These are phyloP conservation scores for Plasmodium ovale DNA, from an alignment of 169 alveolate species.

Conservation along the genomic window DNA sequence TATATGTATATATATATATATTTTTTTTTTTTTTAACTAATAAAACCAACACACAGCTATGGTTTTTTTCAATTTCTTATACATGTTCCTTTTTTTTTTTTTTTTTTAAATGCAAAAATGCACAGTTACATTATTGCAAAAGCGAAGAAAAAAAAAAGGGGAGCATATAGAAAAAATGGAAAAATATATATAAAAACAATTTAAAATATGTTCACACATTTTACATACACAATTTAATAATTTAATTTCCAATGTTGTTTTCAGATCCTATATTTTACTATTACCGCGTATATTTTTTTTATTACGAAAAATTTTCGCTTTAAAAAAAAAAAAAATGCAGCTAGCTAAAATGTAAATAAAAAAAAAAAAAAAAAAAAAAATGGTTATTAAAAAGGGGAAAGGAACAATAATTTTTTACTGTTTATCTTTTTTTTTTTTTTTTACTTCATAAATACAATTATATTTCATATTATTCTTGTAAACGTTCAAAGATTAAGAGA, in stretches of 20 bases:
- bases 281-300: neutral
- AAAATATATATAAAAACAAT: neutral
- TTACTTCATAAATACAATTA: too few species aligned
- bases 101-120: constrained; percentile 1
- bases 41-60: constrained; percentile 9
- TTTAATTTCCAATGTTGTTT: constrained; percentile 18
- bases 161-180: too few species aligned
- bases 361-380: too few species aligned
- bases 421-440: too few species aligned
- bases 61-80: neutral
- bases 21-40: neutral
- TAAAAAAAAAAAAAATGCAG: neutral
- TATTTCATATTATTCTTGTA: too few species aligned
- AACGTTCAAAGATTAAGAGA: too few species aligned
- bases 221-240: neutral
- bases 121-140: neutral
- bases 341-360: constrained; percentile 32
- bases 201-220: neutral
- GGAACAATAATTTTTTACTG: too few species aligned
- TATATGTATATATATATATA: constrained; percentile 11
- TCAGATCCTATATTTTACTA: constrained; percentile 1
- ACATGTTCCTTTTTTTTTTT: neutral
- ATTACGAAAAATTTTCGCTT: constrained; percentile 26
- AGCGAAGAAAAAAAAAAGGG: neutral
- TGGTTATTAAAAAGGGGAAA: too few species aligned